A percentile compares a stretch with the other conserved stretches of the same genome.
Conservation (phyloP, 2,329 filamentous ascomycete genomes). For the Fusarium hostae region DNA sequence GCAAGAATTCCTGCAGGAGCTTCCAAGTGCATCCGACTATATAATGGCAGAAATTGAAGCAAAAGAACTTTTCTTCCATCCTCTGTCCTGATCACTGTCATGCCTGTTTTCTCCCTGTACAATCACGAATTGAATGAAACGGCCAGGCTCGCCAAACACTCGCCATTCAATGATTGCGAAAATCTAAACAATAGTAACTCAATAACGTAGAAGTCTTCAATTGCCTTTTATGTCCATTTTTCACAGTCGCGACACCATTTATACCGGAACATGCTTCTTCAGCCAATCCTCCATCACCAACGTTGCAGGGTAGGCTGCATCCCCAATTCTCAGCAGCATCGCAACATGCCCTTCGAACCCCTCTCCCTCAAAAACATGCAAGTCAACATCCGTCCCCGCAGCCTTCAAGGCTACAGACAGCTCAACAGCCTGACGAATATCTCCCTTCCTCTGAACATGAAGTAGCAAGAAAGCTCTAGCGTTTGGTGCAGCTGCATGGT, state of each 20-base stretch:
- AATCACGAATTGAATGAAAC: too few species aligned
- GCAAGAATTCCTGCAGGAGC: too few species aligned
- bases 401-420: not conserved
- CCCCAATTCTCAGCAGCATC: not conserved
- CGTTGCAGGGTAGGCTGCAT: not conserved
- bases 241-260: not conserved
- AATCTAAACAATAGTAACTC: too few species aligned
- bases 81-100: too few species aligned
- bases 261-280: not conserved
- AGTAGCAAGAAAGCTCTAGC: not conserved
- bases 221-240: too few species aligned
- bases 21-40: too few species aligned
- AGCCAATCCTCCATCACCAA: not conserved
- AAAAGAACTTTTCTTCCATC: too few species aligned
- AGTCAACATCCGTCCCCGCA: not conserved
- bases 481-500: not conserved
- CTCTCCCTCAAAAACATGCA: conserved; percentile 9
- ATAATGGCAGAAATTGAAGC: too few species aligned
- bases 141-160: too few species aligned
- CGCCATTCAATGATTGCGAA: too few species aligned
- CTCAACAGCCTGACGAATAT: not conserved
- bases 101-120: too few species aligned
- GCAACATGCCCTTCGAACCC: conserved; percentile 6
- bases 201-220: too few species aligned
- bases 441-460: not conserved